Percentiles rank a stretch among this genome's conserved stretches.
These are phyloP conservation scores for Aspergillus sp. DNA, from an alignment of 2,329 filamentous ascomycete genomes.

Conservation along the genomic window DNA sequence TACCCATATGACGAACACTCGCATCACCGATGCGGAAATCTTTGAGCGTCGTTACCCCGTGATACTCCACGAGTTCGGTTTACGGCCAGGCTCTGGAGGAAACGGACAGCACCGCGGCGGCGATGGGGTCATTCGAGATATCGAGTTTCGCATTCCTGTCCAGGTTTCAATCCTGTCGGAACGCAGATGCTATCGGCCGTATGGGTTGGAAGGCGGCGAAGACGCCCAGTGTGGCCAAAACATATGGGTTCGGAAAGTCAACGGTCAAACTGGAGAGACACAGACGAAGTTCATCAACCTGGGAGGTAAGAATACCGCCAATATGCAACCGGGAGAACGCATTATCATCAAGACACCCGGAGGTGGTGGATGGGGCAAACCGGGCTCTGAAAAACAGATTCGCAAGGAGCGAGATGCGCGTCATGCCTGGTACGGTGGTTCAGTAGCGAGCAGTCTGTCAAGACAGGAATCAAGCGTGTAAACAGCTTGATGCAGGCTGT, in stretches of 20 bases:
- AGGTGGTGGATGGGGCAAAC: background rate
- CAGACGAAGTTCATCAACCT: background rate
- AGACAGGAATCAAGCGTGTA: background rate
- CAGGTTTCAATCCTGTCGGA: background rate
- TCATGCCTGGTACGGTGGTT: background rate
- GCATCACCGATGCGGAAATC: constrained; percentile 78
- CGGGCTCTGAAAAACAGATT: background rate
- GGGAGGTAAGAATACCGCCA: background rate
- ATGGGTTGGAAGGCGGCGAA: constrained; percentile 2
- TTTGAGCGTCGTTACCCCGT: constrained; percentile 76
- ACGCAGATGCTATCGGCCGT: background rate
- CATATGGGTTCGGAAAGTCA: background rate
- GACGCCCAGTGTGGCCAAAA: background rate
- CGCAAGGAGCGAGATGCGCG: background rate
- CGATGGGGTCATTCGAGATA: constrained; percentile 73
- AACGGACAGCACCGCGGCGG: constrained; percentile 65
- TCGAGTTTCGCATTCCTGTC: constrained; percentile 66
- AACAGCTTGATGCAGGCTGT: background rate
- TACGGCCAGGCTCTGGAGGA: constrained; percentile 63
- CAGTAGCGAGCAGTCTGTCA: background rate
- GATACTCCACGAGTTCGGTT: constrained; percentile 64
- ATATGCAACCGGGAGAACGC: background rate
- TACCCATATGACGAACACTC: constrained; percentile 80
- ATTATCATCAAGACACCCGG: background rate
- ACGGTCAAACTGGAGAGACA: background rate